These are phyloP conservation scores for Neofusicoccum ribis DNA, from an alignment of 2,329 filamentous ascomycete species.

Conservation along the genomic window DNA sequence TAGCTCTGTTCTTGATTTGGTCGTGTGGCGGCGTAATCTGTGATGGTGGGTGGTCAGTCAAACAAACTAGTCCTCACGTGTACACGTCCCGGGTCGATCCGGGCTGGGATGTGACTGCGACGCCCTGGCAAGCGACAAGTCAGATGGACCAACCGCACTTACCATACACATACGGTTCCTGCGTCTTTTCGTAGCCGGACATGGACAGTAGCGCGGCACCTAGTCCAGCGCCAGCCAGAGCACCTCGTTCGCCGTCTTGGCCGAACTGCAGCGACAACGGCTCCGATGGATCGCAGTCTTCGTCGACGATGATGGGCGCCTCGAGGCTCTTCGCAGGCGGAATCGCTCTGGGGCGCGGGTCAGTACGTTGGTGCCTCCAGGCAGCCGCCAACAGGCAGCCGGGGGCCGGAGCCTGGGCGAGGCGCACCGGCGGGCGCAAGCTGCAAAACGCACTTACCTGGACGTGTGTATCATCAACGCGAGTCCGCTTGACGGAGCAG, in stretches of 20 bases:
- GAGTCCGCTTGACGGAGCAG: constrained; percentile 11
- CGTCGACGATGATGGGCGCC: constrained; percentile 32
- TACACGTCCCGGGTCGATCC: constrained; percentile 35
- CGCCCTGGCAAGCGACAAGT: constrained; percentile 26
- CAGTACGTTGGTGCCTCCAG: neutral
- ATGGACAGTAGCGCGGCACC: constrained; percentile 64
- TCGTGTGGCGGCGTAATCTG: constrained; percentile 62
- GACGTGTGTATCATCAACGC: constrained; percentile 19
- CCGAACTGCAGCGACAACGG: constrained; percentile 32
- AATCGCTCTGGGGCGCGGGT: neutral
- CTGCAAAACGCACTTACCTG: constrained; percentile 4
- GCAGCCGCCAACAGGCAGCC: constrained; percentile 5
- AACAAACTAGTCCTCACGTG: constrained; percentile 38
- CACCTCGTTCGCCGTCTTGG: constrained; percentile 45
- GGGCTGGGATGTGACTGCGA: constrained; percentile 33
- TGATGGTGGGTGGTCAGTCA: constrained; percentile 47
- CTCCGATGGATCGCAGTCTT: constrained; percentile 26
- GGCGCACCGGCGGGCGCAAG: neutral
- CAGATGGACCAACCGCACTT: constrained; percentile 53
- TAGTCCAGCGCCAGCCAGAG: constrained; percentile 48
- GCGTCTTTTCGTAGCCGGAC: constrained; percentile 78
- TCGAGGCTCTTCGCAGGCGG: constrained; percentile 35
- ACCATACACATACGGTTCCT: constrained; percentile 79
- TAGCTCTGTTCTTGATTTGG: constrained; percentile 58
- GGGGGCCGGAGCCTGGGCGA: neutral